Evolutionary conservation across 768 basidiomycete genomes (phyloP), one percentile per base, ranked within the genome.

Genomic region (Rubroboletus satanas): DNA sequence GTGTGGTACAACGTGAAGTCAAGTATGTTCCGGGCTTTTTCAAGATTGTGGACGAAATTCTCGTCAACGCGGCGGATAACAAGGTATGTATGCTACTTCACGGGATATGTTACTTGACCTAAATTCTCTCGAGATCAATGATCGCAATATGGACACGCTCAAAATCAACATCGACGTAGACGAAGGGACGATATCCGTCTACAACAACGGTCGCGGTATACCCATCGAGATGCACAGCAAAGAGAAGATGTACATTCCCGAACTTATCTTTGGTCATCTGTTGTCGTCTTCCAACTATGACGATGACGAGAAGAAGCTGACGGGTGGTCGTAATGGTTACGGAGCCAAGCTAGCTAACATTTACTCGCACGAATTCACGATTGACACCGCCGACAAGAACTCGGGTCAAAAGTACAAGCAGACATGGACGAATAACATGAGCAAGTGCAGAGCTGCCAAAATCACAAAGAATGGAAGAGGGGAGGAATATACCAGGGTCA

Each of bases 11-110:
- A 64, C 80, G 87, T 65, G 93, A 85, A 45, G 89, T 88, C 59
- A 90, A 84, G 64, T 99, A 88, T 66, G 95, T 98, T 2, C 97
- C 97, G 0, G 97, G 95, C 50, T 96, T 99, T 72, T 94, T 95
- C 83, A 99, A 99, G 80, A 99, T 99, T 65, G 88, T 99, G 14
- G 97, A 99, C 66, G 97, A 99, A 75, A 99, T 99, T 65, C 78
- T 99, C 3, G 97, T 99, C 64, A 99, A 99, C 71, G 97, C 97
- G 21, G 97, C 97, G 4, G 97, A 99, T 70, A 97, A 98, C 75
- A 99, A 99, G 87, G 96, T 91, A 59, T 52, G 77, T 71, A 9
- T n/a, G 14, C 37, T 45, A 3, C 49, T 44, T 44, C 33, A 14
- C 18, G 21, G 1, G 17, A 23, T 12, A 8, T 35, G 44, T 44